Base-by-base conservation (phyloP, 805 yeast genomes). In the Dipodascus albidus region DNA sequence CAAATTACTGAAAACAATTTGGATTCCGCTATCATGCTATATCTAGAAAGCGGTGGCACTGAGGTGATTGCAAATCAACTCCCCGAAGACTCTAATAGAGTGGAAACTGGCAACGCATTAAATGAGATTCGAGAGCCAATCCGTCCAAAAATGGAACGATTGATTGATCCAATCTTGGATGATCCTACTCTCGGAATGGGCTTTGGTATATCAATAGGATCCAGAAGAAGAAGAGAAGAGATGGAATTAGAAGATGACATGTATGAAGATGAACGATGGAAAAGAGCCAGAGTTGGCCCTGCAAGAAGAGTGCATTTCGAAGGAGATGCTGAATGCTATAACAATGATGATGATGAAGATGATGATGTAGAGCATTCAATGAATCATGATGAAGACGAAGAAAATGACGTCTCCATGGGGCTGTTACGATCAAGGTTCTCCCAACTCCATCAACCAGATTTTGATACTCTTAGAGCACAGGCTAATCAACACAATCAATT, bases 1-100 rank as follows among this genome's bases (percentile, higher is more conserved):
- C 89, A 83, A 23, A 81, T 91, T 71, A 77, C 91, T 2, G 89
- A 83, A 50, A 81, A 81, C 49, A 80, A 87, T 64, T 64, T 91
- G 33, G 96, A 90, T 54, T 78, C 81, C 21, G 98, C 99, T 0
- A 85, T 93, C 3, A 80, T 88, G 15, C 71, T 93, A 48, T 93
- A 71, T 67, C 83, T 85, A 69, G 98, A 93, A 59, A 54, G 67
- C 49, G 73, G 71, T 20, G 76, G 74, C 47, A 6, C 14, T 38
- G 17, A 9, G 38, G 17, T 15, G 53, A 23, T 42, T 56, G 52
- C 47, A 22, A 71, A n/a, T n/a, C n/a, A 41, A 71, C 66, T 53
- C 74, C 67, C 66, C 35, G 67, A 68, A 58, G 69, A 66, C 4
- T 65, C 77, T 54, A 67, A 79, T 54, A 65, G 85, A 50, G 91